Evolutionary conservation across 225 moss, liverwort and hornwort genomes (phyloP).

Genomic region (Climacium dendroides): DNA sequence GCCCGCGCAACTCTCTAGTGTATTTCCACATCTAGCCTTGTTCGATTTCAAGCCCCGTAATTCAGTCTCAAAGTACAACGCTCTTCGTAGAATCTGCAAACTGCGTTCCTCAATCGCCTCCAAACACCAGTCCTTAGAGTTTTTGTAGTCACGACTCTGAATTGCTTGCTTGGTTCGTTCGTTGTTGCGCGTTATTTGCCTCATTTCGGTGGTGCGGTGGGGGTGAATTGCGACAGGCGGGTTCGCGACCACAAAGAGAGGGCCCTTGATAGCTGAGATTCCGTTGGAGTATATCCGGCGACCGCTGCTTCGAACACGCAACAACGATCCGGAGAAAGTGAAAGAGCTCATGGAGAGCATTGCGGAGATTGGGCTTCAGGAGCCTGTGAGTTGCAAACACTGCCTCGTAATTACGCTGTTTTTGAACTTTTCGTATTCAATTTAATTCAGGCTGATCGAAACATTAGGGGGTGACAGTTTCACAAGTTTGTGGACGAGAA

Average conservation of each 20-base stretch:
- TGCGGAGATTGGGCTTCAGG: conserved; percentile 85
- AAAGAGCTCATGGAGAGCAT: conserved; percentile 88
- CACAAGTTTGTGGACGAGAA: neutral
- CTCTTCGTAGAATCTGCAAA: neutral
- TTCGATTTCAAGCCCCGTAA: neutral
- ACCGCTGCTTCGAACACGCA: conserved; percentile 73
- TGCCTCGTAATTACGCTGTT: neutral
- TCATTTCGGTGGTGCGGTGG: neutral
- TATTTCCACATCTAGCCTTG: neutral
- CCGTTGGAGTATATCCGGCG: conserved; percentile 80
- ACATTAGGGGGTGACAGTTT: too few relatives aligned
- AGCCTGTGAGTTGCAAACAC: conserved; percentile 45
- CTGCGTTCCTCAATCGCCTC: neutral
- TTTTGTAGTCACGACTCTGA: too few relatives aligned
- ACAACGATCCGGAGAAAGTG: conserved; percentile 86
- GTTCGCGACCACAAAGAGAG: conserved; percentile 24
- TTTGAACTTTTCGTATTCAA: neutral
- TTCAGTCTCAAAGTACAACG: neutral
- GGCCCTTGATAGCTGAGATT: conserved; percentile 65
- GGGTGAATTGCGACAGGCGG: conserved; percentile 1
- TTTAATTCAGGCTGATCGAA: neutral
- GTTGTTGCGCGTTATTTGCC: neutral
- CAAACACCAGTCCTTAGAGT: too few relatives aligned
- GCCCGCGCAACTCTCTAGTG: neutral
- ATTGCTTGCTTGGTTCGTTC: too few relatives aligned